phyloP scores from a whole-genome alignment of 2,329 filamentous ascomycete genomes.

The Calonectria montana region DNA sequence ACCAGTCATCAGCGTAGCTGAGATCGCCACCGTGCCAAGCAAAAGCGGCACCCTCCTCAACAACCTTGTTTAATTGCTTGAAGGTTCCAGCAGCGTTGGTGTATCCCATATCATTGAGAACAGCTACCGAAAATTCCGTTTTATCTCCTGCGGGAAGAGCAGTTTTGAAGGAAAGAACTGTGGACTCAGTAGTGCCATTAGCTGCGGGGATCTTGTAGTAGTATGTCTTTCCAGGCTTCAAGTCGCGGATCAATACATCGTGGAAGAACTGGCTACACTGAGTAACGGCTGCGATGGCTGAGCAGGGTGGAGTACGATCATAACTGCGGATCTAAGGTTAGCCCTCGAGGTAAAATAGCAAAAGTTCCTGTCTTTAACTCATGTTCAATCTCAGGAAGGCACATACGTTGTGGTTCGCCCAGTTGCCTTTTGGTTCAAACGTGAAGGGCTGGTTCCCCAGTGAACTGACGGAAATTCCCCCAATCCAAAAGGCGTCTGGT shows the following conservation, averaged over 20 bases:
- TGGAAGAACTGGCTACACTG: constrained; percentile 65
- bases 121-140: constrained; percentile 56
- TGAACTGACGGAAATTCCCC: constrained; percentile 54
- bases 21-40: constrained; percentile 66
- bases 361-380: not conserved
- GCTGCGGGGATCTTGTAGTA: constrained; percentile 61
- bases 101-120: constrained; percentile 66
- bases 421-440: constrained; percentile 49
- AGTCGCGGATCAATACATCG: constrained; percentile 56
- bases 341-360: too few relatives aligned
- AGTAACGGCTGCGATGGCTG: constrained; percentile 53
- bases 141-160: constrained; percentile 55
- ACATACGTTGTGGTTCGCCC: constrained; percentile 40
- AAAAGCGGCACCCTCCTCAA: constrained; percentile 59
- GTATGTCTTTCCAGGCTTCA: constrained; percentile 59
- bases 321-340: constrained; percentile 48
- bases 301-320: constrained; percentile 63
- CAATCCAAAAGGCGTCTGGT: constrained; percentile 65
- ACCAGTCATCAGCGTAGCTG: constrained; percentile 63
- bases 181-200: constrained; percentile 61
- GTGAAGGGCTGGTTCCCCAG: constrained; percentile 52
- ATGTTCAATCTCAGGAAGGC: not conserved
- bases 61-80: constrained; percentile 53
- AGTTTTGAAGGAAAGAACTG: constrained; percentile 59
- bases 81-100: constrained; percentile 62